These are phyloP conservation scores for Aspergillus heteromorphus DNA, from an alignment of 495 filamentous ascomycete genomes.

Conservation along the genomic window DNA sequence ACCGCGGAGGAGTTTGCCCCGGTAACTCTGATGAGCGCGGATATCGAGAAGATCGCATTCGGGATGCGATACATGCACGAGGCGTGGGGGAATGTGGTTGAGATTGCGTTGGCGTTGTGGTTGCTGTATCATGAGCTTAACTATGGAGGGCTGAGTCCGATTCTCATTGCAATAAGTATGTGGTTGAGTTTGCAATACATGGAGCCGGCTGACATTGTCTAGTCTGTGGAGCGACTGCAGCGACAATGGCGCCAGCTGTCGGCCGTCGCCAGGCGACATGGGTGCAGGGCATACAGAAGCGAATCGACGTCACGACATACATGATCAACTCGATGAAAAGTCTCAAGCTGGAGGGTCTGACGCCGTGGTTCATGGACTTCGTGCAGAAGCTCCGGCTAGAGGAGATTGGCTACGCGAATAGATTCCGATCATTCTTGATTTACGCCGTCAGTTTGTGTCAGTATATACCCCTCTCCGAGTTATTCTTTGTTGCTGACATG, in stretches of 20 bases:
- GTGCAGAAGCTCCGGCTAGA: background rate
- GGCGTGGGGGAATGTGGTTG: background rate
- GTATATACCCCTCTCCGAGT: background rate
- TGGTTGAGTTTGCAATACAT: background rate
- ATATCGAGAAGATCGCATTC: background rate
- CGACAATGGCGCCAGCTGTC: background rate
- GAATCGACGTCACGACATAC: background rate
- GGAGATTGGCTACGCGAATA: background rate
- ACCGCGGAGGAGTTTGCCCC: background rate
- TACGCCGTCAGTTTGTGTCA: background rate
- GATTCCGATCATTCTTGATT: background rate
- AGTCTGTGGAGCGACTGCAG: background rate
- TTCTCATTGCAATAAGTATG: background rate
- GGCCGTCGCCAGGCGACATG: background rate
- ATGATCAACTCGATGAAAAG: background rate
- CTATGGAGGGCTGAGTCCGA: background rate
- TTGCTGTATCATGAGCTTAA: background rate
- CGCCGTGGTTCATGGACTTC: background rate
- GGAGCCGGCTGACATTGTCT: background rate
- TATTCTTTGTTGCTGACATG: background rate
- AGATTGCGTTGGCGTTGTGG: background rate
- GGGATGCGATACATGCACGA: background rate
- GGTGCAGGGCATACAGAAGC: background rate
- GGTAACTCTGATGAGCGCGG: background rate
- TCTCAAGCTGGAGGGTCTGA: background rate